These are phyloP conservation scores for Crinitomyces ghanaensis DNA, from an alignment of 805 yeast genomes.

Conservation along the genomic window DNA sequence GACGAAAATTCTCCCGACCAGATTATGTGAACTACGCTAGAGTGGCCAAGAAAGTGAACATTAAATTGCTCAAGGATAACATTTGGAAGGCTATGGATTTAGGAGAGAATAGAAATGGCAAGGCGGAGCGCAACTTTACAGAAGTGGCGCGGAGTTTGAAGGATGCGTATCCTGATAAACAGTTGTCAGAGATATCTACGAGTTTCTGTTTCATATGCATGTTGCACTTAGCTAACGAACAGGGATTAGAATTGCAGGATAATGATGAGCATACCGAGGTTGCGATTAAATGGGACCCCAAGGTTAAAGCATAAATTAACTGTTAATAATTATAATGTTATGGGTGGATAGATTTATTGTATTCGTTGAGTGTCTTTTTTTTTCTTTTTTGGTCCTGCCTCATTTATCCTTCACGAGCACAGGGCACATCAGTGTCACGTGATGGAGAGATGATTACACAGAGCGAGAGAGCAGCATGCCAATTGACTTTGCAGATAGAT, in stretches of 20 bases:
- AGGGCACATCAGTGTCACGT: too few relatives aligned
- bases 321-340: too few relatives aligned
- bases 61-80: constrained; percentile 59
- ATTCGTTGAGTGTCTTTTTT: too few relatives aligned
- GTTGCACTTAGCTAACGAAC: constrained; percentile 78
- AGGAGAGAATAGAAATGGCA: constrained; percentile 9
- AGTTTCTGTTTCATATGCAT: constrained; percentile 78
- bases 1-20: too few relatives aligned
- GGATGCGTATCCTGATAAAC: constrained; percentile 42
- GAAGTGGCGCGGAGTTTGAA: constrained; percentile 40
- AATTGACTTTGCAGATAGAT: too few relatives aligned
- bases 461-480: too few relatives aligned
- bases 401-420: too few relatives aligned
- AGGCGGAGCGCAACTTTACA: constrained; percentile 28
- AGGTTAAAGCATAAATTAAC: too few relatives aligned
- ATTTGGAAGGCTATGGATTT: constrained; percentile 45
- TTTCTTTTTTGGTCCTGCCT: too few relatives aligned
- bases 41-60: constrained; percentile 70
- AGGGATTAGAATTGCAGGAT: constrained; percentile 50
- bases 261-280: constrained; percentile 30
- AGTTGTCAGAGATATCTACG: constrained; percentile 61
- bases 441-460: too few relatives aligned
- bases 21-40: constrained; percentile 46
- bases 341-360: too few relatives aligned
- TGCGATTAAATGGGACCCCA: constrained; percentile 17